Percentiles rank a stretch among this genome's conserved stretches.
phyloP scores from a whole-genome alignment of 148 eudicot species.

The Cornus suecica region DNA sequence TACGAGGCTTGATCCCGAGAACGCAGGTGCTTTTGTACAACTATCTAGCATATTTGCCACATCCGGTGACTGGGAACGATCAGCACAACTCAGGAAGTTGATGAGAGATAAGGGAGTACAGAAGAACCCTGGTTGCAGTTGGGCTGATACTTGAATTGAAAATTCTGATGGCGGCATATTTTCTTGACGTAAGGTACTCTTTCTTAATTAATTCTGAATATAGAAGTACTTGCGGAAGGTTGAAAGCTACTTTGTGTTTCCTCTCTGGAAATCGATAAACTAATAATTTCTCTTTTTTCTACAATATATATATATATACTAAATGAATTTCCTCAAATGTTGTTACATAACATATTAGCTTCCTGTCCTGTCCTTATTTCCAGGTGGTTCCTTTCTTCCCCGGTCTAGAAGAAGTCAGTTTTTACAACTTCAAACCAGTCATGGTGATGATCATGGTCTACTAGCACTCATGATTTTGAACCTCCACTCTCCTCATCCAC shows the following conservation, averaged over 20 bases:
- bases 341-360: not conserved
- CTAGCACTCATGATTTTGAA: not conserved
- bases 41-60: conserved; percentile 68
- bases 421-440: not conserved
- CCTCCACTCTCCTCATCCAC: not conserved
- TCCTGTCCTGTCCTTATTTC: not conserved
- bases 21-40: conserved; percentile 76
- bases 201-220: not conserved
- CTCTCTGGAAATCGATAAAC: too few relatives aligned
- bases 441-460: not conserved
- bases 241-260: not conserved
- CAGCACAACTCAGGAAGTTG: conserved; percentile 49
- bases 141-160: conserved; percentile 26
- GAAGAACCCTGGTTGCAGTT: conserved; percentile 63
- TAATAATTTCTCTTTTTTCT: too few relatives aligned
- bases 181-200: not conserved
- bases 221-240: not conserved
- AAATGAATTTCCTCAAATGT: not conserved
- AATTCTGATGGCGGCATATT: not conserved
- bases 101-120: conserved; percentile 54
- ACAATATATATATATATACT: too few relatives aligned
- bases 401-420: not conserved
- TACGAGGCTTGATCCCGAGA: conserved; percentile 63
- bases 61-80: conserved; percentile 73
- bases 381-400: not conserved